Conservation (phyloP, 257 asterid genomes). For the Nicotiana knightiana region DNA sequence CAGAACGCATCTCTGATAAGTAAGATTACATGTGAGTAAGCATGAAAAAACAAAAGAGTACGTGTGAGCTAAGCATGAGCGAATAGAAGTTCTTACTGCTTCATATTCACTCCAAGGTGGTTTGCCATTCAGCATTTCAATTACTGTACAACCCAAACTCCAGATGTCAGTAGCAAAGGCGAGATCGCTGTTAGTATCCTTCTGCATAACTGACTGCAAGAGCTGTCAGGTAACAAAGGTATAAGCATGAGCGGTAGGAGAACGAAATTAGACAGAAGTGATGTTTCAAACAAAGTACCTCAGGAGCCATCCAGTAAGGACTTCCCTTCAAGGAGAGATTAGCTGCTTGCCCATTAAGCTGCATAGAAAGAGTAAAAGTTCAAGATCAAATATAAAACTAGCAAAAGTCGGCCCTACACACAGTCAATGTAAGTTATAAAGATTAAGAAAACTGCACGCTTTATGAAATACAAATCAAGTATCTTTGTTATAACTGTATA, state of each 20-base stretch:
- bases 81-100: slow-evolving; percentile 43
- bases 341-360: slow-evolving; percentile 66
- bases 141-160: slow-evolving; percentile 92
- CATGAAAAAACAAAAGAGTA: neutral
- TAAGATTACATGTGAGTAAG: neutral
- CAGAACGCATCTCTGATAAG: neutral
- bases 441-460: slow-evolving; percentile 9
- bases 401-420: neutral
- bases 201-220: slow-evolving; percentile 47
- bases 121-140: slow-evolving; percentile 81
- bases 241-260: slow-evolving; percentile 14
- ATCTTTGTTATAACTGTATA: neutral
- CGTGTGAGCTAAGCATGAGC: neutral
- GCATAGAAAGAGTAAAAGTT: slow-evolving; percentile 22
- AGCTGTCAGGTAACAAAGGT: slow-evolving; percentile 43
- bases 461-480: neutral
- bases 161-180: slow-evolving; percentile 84
- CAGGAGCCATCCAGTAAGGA: slow-evolving; percentile 96
- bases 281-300: slow-evolving; percentile 38
- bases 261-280: slow-evolving; percentile 1
- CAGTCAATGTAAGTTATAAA: neutral
- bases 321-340: slow-evolving; percentile 85
- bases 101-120: slow-evolving; percentile 97
- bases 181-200: slow-evolving; percentile 44
- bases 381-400: neutral